phyloP scores from a whole-genome alignment of 176 grass and related monocot genomes.

The Aegilops umbellulata region DNA sequence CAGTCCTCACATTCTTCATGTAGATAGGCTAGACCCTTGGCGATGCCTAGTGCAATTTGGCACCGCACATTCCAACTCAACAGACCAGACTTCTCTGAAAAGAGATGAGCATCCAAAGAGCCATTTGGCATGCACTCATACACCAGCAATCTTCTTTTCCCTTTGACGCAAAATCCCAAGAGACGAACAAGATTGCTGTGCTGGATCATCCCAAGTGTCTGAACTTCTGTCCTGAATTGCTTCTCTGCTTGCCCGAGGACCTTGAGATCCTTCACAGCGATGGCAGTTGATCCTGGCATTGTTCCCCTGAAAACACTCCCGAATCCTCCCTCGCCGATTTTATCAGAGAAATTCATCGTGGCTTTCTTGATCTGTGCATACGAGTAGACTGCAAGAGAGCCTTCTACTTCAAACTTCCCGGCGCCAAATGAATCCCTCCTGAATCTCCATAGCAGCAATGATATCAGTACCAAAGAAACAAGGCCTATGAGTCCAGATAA shows the following conservation, averaged over 20 bases:
- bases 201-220: slow-evolving; percentile 51
- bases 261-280: slow-evolving; percentile 57
- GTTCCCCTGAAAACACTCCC: slow-evolving; percentile 51
- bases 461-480: background rate
- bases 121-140: slow-evolving; percentile 59
- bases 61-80: slow-evolving; percentile 37
- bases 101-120: slow-evolving; percentile 38
- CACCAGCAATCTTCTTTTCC: slow-evolving; percentile 36
- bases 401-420: slow-evolving; percentile 14
- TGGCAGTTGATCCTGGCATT: slow-evolving; percentile 4
- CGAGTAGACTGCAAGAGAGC: slow-evolving; percentile 28
- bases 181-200: slow-evolving; percentile 54
- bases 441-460: slow-evolving; percentile 26
- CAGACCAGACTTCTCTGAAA: background rate
- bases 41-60: slow-evolving; percentile 32
- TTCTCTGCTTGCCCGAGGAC: slow-evolving; percentile 34
- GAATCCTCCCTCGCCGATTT: slow-evolving; percentile 51
- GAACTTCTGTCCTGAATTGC: slow-evolving; percentile 59
- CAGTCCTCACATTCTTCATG: slow-evolving; percentile 57
- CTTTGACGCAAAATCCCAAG: slow-evolving; percentile 48
- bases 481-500: background rate
- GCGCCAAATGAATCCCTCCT: slow-evolving; percentile 3
- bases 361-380: slow-evolving; percentile 33
- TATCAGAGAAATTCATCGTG: slow-evolving; percentile 40
- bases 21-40: slow-evolving; percentile 50